Evolutionary conservation across 2,329 filamentous ascomycete genomes (phyloP), one percentile per base, ranked within the genome.

Genomic region (Clonostachys byssicola): DNA sequence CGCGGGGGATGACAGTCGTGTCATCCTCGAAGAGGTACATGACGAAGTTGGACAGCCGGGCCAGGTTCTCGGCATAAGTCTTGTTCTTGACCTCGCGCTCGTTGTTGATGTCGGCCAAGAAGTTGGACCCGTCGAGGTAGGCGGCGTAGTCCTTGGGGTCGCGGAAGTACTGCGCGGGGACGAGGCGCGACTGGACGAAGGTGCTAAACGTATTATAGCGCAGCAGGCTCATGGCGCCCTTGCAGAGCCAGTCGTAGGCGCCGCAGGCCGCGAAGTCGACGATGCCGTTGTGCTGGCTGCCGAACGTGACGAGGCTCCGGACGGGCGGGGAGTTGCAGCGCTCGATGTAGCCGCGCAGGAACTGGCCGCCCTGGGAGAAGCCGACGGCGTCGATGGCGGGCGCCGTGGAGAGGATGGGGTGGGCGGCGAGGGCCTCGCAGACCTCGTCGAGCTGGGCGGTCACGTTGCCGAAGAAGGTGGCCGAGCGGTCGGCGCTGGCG

Each of bases 41-140:
- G 52, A 88, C 89, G 53, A 97, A 87, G 56, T 86, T 86, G 58
- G 88, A 80, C 61, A 99, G 63, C 34, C 60, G 67, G 8, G 76
- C 77, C 43, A 99, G 55, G 60, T 92, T 88, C 56, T 78, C 66
- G 61, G 78, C 83, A 66, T 97, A 99, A 12, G 70, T 76, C 35
- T 67, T 59, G 59, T 91, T 96, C 79, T 95, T 95, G 20, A 40
- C 30, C 43, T 54, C 53, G 12, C 92, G 79, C 78, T 99, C 94
- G 65, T 97, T 97, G 69, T 99, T 99, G 69, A 97, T 86, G 62
- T 97, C 92, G 10, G 92, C 94, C 9, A 99, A 74, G 66, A 95
- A 96, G 63, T 92, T 92, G 57, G 88, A 94, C 61, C 82, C 65
- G 54, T 85, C 81, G 17, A 97, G 78, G 62, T 97, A 99, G 33